A percentile compares a stretch with the other conserved stretches of the same genome.
phyloP scores from a whole-genome alignment of 1,139 yeast genomes.

The Lodderomyces orthopsilosis region DNA sequence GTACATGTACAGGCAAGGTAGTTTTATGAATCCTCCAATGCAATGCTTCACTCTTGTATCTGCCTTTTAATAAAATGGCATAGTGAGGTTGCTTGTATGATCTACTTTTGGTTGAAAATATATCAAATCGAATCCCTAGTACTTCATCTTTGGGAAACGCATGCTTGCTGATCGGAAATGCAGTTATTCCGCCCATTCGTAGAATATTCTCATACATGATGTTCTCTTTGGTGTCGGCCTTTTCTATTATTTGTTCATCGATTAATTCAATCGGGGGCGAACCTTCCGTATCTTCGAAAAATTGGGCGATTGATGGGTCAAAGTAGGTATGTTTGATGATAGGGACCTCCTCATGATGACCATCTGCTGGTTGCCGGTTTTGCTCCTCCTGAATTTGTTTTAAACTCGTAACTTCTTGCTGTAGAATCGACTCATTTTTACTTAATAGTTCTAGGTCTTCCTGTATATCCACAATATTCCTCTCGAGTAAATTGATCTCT shows the following conservation, averaged over 20 bases:
- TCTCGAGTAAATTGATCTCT: background rate
- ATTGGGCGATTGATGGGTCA: conserved; percentile 28
- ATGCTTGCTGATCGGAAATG: conserved; percentile 36
- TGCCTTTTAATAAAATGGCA: conserved; percentile 26
- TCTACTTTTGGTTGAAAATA: conserved; percentile 20
- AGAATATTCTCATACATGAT: conserved; percentile 38
- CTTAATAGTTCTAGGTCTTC: background rate
- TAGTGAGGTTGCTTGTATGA: conserved; percentile 35
- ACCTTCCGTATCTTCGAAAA: conserved; percentile 15
- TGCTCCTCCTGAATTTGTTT: conserved; percentile 5
- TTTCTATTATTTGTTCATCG: conserved; percentile 8
- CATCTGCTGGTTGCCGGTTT: conserved; percentile 12
- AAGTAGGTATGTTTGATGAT: conserved; percentile 27
- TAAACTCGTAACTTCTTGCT: conserved; percentile 4
- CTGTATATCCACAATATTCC: background rate
- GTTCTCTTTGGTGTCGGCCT: conserved; percentile 27
- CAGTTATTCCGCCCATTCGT: conserved; percentile 40
- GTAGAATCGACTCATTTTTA: conserved; percentile 10
- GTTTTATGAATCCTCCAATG: conserved; percentile 36
- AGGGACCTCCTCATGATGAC: background rate
- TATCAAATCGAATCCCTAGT: conserved; percentile 40
- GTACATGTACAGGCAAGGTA: conserved; percentile 36
- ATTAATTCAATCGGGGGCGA: background rate
- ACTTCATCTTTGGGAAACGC: conserved; percentile 17
- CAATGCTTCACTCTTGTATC: conserved; percentile 14